These are phyloP conservation scores for Mitragyna speciosa DNA, from an alignment of 257 asterid species.

Conservation along the genomic window DNA sequence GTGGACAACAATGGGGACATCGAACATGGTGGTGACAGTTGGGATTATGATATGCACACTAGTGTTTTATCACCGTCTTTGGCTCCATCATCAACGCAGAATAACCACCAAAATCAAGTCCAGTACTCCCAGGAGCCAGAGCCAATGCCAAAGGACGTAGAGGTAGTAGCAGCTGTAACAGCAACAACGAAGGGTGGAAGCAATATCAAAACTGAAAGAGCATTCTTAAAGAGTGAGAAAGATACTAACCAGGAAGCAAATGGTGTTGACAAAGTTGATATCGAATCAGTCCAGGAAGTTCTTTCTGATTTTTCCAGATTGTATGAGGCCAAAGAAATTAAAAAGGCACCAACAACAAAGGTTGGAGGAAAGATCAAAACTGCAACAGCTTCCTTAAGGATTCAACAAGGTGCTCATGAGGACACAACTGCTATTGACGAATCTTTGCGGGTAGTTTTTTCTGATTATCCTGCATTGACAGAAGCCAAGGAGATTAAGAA, in stretches of 20 bases:
- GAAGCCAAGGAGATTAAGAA: slow-evolving; percentile 1
- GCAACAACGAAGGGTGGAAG: not conserved
- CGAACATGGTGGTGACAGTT: not conserved
- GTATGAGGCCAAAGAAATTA: not conserved
- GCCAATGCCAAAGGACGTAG: not conserved
- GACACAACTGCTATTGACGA: not conserved
- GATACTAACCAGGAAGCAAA: not conserved
- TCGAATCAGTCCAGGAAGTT: not conserved
- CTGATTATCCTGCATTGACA: not conserved
- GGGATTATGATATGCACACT: slow-evolving; percentile 4
- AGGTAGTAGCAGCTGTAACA: not conserved
- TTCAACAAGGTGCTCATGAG: not conserved
- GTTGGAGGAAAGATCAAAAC: not conserved
- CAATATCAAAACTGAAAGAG: not conserved
- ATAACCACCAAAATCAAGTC: slow-evolving; percentile 1
- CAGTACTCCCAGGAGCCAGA: not conserved
- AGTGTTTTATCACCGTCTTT: not conserved
- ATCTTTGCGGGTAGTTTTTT: not conserved
- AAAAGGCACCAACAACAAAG: not conserved
- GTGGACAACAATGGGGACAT: not conserved
- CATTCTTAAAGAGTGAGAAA: not conserved
- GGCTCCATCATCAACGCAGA: not conserved
- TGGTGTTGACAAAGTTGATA: not conserved
- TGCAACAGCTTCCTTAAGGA: not conserved
- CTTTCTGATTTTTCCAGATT: slow-evolving; percentile 1